phyloP scores from a whole-genome alignment of 148 eudicot species.

The Cornus suecica region DNA sequence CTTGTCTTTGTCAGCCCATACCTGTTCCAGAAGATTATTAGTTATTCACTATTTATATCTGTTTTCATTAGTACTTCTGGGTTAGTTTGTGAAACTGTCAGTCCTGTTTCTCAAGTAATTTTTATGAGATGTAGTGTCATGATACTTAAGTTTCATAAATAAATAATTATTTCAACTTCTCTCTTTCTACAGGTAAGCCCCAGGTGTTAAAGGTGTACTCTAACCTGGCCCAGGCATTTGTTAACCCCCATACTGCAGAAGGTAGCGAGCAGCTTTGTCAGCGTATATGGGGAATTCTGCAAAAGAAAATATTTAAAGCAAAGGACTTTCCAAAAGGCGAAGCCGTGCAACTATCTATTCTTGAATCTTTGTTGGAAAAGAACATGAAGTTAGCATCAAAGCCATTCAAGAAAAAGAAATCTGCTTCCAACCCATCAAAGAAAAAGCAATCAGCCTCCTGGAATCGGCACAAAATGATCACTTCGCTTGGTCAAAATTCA shows the following conservation, averaged over 20 bases:
- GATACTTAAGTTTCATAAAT: background rate
- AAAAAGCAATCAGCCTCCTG: slow-evolving; percentile 64
- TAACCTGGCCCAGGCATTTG: slow-evolving; percentile 39
- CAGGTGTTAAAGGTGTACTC: slow-evolving; percentile 48
- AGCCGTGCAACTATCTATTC: slow-evolving; percentile 47
- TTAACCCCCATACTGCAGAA: slow-evolving; percentile 81
- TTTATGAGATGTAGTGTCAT: background rate
- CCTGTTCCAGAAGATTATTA: background rate
- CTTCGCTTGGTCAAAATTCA: slow-evolving; percentile 70
- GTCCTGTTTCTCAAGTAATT: background rate
- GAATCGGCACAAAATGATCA: slow-evolving; percentile 64
- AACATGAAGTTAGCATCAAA: slow-evolving; percentile 71
- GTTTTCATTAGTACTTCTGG: background rate
- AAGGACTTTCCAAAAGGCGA: slow-evolving; percentile 79
- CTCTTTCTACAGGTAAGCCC: slow-evolving; percentile 44
- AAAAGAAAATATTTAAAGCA: slow-evolving; percentile 82
- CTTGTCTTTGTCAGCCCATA: background rate
- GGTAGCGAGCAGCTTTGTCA: slow-evolving; percentile 92
- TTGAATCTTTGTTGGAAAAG: slow-evolving; percentile 70
- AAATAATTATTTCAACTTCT: background rate
- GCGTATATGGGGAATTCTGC: slow-evolving; percentile 82
- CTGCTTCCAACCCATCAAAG: slow-evolving; percentile 44
- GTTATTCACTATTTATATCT: too few species aligned
- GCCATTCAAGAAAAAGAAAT: slow-evolving; percentile 74
- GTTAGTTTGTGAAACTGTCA: background rate